Conservation (phyloP, 345 rosid genomes). For the Heritiera fomes region DNA sequence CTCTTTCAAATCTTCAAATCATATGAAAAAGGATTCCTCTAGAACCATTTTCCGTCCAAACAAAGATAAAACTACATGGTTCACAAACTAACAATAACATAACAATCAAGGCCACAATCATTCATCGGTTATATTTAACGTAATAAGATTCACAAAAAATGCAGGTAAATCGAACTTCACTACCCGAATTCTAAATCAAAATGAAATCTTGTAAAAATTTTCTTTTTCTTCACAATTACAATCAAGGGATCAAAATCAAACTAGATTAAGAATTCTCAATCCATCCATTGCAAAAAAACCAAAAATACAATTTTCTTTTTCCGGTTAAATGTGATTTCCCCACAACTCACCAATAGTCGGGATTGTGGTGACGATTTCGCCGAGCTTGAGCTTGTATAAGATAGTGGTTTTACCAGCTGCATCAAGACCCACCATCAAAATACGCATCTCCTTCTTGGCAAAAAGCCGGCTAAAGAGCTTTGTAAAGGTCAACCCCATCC, state of each 20-base stretch:
- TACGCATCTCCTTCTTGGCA: slow-evolving; percentile 80
- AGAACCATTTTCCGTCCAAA: background rate
- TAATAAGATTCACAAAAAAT: background rate
- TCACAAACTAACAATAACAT: background rate
- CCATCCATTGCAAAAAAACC: background rate
- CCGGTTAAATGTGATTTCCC: background rate
- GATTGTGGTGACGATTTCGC: slow-evolving; percentile 81
- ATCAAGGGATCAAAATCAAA: background rate
- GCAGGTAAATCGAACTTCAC: background rate
- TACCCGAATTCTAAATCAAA: background rate
- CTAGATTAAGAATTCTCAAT: background rate
- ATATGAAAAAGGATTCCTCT: background rate
- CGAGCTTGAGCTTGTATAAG: slow-evolving; percentile 83
- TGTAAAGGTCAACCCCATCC: slow-evolving; percentile 62
- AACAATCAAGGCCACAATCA: background rate
- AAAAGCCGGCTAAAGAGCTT: slow-evolving; percentile 75
- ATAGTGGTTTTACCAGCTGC: slow-evolving; percentile 90
- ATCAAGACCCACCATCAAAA: slow-evolving; percentile 89
- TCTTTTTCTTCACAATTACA: too few species aligned
- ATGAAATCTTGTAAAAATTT: background rate
- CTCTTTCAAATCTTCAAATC: background rate
- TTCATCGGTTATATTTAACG: background rate
- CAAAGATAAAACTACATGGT: background rate
- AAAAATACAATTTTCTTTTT: background rate
- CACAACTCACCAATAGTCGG: slow-evolving; percentile 68